phyloP scores from a whole-genome alignment of 75 land plant genomes.

The Ceratopteris richardii region DNA sequence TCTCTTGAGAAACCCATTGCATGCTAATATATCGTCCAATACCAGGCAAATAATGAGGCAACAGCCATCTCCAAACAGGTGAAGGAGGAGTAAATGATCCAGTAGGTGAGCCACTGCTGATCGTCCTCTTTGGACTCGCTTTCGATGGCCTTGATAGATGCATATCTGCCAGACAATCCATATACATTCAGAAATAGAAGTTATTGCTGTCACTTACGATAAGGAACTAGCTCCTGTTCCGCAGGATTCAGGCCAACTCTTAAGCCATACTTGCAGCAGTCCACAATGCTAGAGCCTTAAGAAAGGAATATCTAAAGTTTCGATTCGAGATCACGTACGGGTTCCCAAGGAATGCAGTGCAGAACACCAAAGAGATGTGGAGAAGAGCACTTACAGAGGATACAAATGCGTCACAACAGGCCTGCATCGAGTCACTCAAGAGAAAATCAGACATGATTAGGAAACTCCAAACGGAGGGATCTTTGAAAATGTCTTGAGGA shows the following conservation, averaged over 20 bases:
- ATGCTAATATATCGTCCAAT: neutral
- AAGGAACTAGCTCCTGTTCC: neutral
- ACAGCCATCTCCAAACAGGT: conserved; percentile 68
- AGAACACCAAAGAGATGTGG: neutral
- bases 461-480: too few relatives aligned
- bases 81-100: conserved; percentile 72
- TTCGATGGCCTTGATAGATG: conserved; percentile 79
- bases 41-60: conserved; percentile 57
- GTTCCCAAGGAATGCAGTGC: neutral
- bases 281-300: neutral
- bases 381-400: neutral
- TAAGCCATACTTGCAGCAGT: neutral
- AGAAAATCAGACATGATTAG: too few relatives aligned
- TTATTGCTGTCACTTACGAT: neutral
- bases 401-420: neutral
- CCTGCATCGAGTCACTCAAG: too few relatives aligned
- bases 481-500: too few relatives aligned
- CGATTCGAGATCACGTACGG: too few relatives aligned
- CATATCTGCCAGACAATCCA: conserved; percentile 36
- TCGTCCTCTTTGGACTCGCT: conserved; percentile 78
- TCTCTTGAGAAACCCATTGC: neutral
- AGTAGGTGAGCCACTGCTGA: conserved; percentile 93
- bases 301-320: neutral
- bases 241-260: neutral
- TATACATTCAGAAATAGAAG: neutral